phyloP scores from a whole-genome alignment of 257 asterid genomes.

The Apocynum venetum region DNA sequence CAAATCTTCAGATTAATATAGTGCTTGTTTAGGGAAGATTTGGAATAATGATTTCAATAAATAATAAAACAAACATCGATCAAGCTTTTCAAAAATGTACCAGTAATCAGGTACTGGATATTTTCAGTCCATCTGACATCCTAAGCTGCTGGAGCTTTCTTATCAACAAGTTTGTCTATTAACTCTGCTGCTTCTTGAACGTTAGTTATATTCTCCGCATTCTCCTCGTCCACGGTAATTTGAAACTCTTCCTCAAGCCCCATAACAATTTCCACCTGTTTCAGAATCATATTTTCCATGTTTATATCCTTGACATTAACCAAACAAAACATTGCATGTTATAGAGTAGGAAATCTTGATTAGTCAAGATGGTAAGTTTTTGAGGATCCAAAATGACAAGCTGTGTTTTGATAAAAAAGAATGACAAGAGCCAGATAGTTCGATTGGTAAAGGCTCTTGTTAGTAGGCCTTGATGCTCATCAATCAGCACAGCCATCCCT shows the following conservation, averaged over 20 bases:
- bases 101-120: neutral
- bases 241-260: conserved; percentile 68
- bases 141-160: conserved; percentile 16
- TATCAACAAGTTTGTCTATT: conserved; percentile 54
- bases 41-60: neutral
- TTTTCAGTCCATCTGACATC: neutral
- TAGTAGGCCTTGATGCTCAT: too few species aligned
- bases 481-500: neutral
- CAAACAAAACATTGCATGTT: neutral
- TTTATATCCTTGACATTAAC: too few species aligned
- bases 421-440: neutral
- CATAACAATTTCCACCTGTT: conserved; percentile 85
- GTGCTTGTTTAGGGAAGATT: too few species aligned
- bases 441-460: too few species aligned
- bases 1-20: too few species aligned
- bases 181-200: conserved; percentile 79
- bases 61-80: neutral
- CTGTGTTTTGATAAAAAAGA: neutral
- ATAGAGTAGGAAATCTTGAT: neutral
- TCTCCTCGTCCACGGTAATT: conserved; percentile 68
- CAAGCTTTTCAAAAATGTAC: conserved; percentile 2
- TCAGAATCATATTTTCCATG: neutral
- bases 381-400: neutral
- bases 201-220: conserved; percentile 56
- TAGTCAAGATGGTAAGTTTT: neutral